Conservation (phyloP, 2,329 filamentous ascomycete genomes). For the Pestalotiopsis sp. region DNA sequence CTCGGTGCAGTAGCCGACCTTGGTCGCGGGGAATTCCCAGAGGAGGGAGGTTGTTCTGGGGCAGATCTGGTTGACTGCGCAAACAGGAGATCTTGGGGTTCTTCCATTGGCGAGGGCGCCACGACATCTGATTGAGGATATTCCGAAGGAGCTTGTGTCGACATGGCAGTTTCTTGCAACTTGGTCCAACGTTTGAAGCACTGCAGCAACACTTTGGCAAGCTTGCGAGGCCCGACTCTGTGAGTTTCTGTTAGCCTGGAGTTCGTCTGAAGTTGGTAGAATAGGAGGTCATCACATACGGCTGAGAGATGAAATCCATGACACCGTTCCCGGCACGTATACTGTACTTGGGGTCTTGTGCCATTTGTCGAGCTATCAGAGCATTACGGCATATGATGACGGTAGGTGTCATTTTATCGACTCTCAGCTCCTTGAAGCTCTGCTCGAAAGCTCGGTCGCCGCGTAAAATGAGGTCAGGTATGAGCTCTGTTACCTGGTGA, state of each 20-base stretch:
- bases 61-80: neutral
- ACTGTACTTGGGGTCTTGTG: neutral
- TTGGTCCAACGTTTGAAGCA: constrained; percentile 2
- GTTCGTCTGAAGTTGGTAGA: neutral
- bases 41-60: neutral
- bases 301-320: constrained; percentile 40
- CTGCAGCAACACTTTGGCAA: constrained; percentile 31
- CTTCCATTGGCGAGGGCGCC: neutral
- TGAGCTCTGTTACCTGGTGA: neutral
- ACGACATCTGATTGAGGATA: neutral
- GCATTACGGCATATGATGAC: constrained; percentile 36
- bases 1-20: neutral
- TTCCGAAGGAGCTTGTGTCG: neutral
- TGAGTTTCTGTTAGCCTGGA: neutral
- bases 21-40: neutral
- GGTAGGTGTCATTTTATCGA: constrained; percentile 19
- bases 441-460: constrained; percentile 20
- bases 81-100: neutral
- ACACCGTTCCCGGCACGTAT: constrained; percentile 12
- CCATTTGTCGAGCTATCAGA: constrained; percentile 27
- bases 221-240: constrained; percentile 39
- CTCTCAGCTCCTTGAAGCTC: neutral
- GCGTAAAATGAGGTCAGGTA: constrained; percentile 26
- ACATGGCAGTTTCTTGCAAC: neutral
- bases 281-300: constrained; percentile 25